phyloP scores from a whole-genome alignment of 495 filamentous ascomycete species.

The Apiosordaria backusii region DNA sequence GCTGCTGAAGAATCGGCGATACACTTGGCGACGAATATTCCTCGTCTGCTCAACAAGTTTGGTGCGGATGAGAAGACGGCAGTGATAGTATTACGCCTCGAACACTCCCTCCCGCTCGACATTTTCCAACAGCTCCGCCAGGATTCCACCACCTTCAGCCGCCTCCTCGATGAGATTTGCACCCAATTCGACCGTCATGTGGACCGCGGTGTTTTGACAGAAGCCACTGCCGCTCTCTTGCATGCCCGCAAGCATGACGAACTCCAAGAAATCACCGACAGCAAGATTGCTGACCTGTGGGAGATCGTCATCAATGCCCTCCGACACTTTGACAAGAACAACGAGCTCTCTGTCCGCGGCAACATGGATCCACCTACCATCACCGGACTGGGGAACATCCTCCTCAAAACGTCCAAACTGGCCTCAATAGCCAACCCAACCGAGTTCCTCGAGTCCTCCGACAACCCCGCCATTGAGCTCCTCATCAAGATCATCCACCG shows the following conservation, averaged over 20 bases:
- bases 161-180: constrained; percentile 87
- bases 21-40: constrained; percentile 72
- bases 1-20: constrained; percentile 70
- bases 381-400: constrained; percentile 67
- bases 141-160: constrained; percentile 73
- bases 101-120: constrained; percentile 79
- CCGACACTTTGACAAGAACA: constrained; percentile 60
- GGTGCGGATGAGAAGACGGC: constrained; percentile 84
- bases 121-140: constrained; percentile 87
- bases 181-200: constrained; percentile 90
- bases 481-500: constrained; percentile 66
- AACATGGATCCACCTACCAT: constrained; percentile 60
- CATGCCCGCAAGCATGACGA: constrained; percentile 84
- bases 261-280: constrained; percentile 76
- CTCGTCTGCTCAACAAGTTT: constrained; percentile 83
- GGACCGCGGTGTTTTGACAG: constrained; percentile 76
- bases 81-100: constrained; percentile 78
- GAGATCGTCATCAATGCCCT: constrained; percentile 74
- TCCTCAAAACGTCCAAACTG: constrained; percentile 81
- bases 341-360: constrained; percentile 59
- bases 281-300: constrained; percentile 77
- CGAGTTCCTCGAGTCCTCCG: constrained; percentile 63
- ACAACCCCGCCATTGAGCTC: constrained; percentile 57
- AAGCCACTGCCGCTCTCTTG: constrained; percentile 75
- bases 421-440: constrained; percentile 74